A percentile compares a stretch with the other conserved stretches of the same genome.
Evolutionary conservation across 2,329 filamentous ascomycete genomes (phyloP).

Genomic region (Ascochyta lentis): DNA sequence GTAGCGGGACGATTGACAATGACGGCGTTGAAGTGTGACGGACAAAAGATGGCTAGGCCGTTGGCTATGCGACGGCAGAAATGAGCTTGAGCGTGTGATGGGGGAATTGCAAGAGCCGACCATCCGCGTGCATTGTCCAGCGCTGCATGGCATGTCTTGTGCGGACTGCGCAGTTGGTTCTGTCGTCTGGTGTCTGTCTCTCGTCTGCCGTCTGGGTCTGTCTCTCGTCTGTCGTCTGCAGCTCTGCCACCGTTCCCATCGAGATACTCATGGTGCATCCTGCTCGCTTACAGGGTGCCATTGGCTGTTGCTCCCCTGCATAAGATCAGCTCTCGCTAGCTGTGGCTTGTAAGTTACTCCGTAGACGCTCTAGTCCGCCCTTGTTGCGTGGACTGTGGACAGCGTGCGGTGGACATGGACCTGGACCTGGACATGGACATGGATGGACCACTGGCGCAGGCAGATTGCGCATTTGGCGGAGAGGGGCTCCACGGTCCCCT

Average conservation of each 20-base stretch:
- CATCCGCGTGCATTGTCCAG: slow-evolving; percentile 18
- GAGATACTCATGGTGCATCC: slow-evolving; percentile 5
- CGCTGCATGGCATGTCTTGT: not conserved
- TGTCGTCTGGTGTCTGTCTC: not conserved
- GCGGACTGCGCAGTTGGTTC: not conserved
- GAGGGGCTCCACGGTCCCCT: slow-evolving; percentile 21
- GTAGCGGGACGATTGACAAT: slow-evolving; percentile 23
- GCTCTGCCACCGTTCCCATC: not conserved
- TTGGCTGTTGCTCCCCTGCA: slow-evolving; percentile 24
- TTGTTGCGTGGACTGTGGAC: slow-evolving; percentile 3
- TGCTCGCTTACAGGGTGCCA: slow-evolving; percentile 5
- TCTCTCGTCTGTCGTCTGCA: not conserved
- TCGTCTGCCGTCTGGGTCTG: no score
- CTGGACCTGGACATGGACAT: not conserved
- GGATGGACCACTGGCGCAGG: slow-evolving; percentile 22
- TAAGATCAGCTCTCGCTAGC: slow-evolving; percentile 20
- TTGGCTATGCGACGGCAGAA: slow-evolving; percentile 9
- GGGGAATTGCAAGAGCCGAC: slow-evolving; percentile 5
- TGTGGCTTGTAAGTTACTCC: slow-evolving; percentile 38
- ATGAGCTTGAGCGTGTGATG: slow-evolving; percentile 8
- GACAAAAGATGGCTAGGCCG: slow-evolving; percentile 13
- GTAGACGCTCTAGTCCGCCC: slow-evolving; percentile 10
- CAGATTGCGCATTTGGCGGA: slow-evolving; percentile 16
- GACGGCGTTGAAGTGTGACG: slow-evolving; percentile 25
- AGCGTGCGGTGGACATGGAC: no score